These are phyloP conservation scores for Linnemannia elongata DNA, from an alignment of 192 early-diverging fungal species.

Conservation along the genomic window DNA sequence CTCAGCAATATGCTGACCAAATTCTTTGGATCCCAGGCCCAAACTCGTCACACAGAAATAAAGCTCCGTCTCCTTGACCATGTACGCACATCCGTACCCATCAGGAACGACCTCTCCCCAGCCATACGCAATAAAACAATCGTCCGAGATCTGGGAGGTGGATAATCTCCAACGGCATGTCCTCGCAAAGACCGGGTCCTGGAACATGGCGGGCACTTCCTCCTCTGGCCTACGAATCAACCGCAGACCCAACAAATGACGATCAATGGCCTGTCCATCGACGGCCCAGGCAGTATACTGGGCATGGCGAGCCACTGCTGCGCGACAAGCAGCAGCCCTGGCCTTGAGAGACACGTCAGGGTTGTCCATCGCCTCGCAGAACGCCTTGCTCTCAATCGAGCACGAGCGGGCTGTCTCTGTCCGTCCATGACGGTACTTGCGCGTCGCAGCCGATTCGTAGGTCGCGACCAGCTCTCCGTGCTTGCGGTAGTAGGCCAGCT, in stretches of 20 bases:
- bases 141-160: constrained; percentile 67
- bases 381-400: constrained; percentile 76
- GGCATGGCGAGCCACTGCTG: constrained; percentile 77
- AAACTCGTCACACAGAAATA: constrained; percentile 77
- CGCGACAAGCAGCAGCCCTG: constrained; percentile 64
- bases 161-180: constrained; percentile 81
- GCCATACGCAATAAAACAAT: constrained; percentile 63
- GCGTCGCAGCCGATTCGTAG: constrained; percentile 90
- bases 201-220: constrained; percentile 59
- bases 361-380: constrained; percentile 78
- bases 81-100: constrained; percentile 93
- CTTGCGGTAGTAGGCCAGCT: constrained; percentile 86
- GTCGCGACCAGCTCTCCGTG: constrained; percentile 76
- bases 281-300: constrained; percentile 77
- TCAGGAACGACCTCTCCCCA: constrained; percentile 86
- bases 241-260: constrained; percentile 86
- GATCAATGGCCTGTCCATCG: constrained; percentile 84
- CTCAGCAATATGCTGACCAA: constrained; percentile 70
- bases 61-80: constrained; percentile 69
- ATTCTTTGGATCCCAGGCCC: constrained; percentile 58
- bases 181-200: constrained; percentile 76
- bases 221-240: constrained; percentile 63
- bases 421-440: constrained; percentile 86
- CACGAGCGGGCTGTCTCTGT: constrained; percentile 90
- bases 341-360: constrained; percentile 57